Evolutionary conservation across 2,329 filamentous ascomycete genomes (phyloP).

Genomic region (Chaetomium strumarium): DNA sequence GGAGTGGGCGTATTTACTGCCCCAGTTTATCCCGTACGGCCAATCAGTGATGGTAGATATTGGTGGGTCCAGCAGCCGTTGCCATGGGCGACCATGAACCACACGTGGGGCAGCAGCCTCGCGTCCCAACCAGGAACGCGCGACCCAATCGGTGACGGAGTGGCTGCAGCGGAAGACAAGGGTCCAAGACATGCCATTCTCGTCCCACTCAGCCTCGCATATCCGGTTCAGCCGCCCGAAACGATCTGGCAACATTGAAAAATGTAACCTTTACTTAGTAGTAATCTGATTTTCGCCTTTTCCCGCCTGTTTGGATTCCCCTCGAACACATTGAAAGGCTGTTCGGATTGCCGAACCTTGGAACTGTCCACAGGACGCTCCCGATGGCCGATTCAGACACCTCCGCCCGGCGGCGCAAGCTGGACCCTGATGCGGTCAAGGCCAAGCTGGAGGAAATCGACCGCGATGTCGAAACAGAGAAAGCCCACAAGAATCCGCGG

Average conservation of each 20-base stretch:
- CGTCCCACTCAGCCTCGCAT: conserved; percentile 18
- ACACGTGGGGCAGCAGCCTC: conserved; percentile 4
- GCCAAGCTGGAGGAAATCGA: not conserved
- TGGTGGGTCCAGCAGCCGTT: conserved; percentile 4
- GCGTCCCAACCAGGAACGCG: not conserved
- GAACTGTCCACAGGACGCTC: not conserved
- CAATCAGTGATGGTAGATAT: conserved; percentile 2
- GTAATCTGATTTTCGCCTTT: not conserved
- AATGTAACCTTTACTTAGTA: not conserved
- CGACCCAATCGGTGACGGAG: conserved; percentile 15
- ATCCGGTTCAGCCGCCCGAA: conserved; percentile 11
- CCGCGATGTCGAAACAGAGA: conserved; percentile 15
- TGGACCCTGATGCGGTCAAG: conserved; percentile 14
- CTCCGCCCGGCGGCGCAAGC: conserved; percentile 25
- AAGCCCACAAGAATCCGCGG: conserved; percentile 24
- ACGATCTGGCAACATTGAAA: conserved; percentile 17
- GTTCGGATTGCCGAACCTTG: not conserved
- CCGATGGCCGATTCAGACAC: conserved; percentile 20
- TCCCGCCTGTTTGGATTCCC: not conserved
- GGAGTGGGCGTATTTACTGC: conserved; percentile 13
- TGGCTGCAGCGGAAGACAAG: conserved; percentile 1
- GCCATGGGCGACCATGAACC: conserved; percentile 17
- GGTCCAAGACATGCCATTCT: not conserved
- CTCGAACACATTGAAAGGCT: not conserved
- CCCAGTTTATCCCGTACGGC: not conserved